A percentile compares a stretch with the other conserved stretches of the same genome.
Conservation (phyloP, 805 yeast genomes). For the Cyberlindnera maclurae region DNA sequence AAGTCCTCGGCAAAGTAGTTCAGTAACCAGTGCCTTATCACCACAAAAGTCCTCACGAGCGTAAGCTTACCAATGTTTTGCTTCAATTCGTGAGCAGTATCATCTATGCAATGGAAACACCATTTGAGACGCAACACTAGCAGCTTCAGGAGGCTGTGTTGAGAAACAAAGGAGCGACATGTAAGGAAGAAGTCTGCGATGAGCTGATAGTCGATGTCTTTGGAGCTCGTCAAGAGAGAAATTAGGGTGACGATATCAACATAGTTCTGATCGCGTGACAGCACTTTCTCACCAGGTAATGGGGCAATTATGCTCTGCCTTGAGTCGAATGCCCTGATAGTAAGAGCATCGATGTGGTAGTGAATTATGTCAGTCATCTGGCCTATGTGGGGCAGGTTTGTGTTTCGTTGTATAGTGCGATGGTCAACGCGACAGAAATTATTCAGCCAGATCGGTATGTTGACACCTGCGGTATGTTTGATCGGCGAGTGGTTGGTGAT, state of each 20-base stretch:
- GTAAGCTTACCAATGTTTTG: constrained; percentile 54
- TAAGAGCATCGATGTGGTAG: constrained; percentile 9
- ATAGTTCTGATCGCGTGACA: constrained; percentile 6
- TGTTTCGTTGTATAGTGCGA: too few relatives aligned
- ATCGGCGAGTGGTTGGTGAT: too few relatives aligned
- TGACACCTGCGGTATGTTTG: too few relatives aligned
- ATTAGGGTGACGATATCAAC: constrained; percentile 17
- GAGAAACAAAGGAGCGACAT: constrained; percentile 60
- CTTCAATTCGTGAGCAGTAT: constrained; percentile 21
- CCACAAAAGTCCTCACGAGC: constrained; percentile 76
- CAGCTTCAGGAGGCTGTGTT: constrained; percentile 52
- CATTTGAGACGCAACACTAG: constrained; percentile 63
- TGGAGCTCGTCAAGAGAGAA: constrained; percentile 17
- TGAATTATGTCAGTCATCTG: constrained; percentile 16
- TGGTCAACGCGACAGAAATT: too few relatives aligned
- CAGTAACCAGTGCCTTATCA: constrained; percentile 81
- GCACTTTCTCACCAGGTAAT: constrained; percentile 4
- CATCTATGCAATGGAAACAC: constrained; percentile 43
- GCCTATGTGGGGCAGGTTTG: not conserved
- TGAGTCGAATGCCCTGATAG: constrained; percentile 6
- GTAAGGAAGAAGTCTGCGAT: constrained; percentile 84
- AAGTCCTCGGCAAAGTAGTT: constrained; percentile 88
- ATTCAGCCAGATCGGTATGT: too few relatives aligned
- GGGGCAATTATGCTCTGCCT: constrained; percentile 6
- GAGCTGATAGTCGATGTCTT: constrained; percentile 58